phyloP scores from a whole-genome alignment of 2,329 filamentous ascomycete genomes.

The Ophiostoma sp. region DNA sequence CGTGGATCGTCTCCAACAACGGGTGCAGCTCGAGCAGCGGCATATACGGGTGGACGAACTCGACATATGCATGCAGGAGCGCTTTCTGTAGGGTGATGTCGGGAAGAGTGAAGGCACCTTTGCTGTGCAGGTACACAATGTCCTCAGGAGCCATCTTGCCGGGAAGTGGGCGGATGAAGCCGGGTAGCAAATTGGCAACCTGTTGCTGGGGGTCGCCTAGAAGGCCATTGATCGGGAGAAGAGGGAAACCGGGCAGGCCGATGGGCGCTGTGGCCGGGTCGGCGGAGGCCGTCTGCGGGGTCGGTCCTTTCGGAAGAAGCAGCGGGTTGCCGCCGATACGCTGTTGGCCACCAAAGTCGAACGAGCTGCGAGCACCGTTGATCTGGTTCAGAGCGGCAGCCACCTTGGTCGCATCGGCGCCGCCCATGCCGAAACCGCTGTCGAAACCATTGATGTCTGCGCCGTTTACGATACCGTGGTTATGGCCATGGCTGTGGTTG shows the following conservation, averaged over 20 bases:
- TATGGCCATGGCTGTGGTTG: slow-evolving; percentile 21
- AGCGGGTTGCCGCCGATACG: slow-evolving; percentile 23
- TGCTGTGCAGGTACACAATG: slow-evolving; percentile 76
- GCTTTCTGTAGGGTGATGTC: slow-evolving; percentile 71
- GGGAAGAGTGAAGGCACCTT: slow-evolving; percentile 81
- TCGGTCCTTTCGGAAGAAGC: slow-evolving; percentile 24
- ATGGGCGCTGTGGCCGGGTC: slow-evolving; percentile 5
- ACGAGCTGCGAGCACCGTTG: background rate
- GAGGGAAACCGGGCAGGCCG: slow-evolving; percentile 27
- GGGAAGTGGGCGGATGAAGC: slow-evolving; percentile 78
- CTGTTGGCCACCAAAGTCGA: slow-evolving; percentile 7
- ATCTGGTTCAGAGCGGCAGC: slow-evolving; percentile 13
- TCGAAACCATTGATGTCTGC: slow-evolving; percentile 13
- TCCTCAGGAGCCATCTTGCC: slow-evolving; percentile 76
- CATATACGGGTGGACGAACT: slow-evolving; percentile 94
- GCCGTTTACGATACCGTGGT: background rate
- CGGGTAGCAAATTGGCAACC: slow-evolving; percentile 52
- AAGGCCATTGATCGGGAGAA: slow-evolving; percentile 30
- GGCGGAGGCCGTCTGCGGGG: background rate
- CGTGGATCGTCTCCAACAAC: slow-evolving; percentile 61
- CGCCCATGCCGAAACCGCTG: slow-evolving; percentile 21
- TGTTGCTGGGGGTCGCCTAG: slow-evolving; percentile 35
- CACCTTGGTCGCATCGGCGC: slow-evolving; percentile 8
- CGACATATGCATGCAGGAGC: slow-evolving; percentile 76
- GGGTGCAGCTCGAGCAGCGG: slow-evolving; percentile 72